Evolutionary conservation across 305 asterid species (phyloP).

Genomic region (Nicotiana rustica): DNA sequence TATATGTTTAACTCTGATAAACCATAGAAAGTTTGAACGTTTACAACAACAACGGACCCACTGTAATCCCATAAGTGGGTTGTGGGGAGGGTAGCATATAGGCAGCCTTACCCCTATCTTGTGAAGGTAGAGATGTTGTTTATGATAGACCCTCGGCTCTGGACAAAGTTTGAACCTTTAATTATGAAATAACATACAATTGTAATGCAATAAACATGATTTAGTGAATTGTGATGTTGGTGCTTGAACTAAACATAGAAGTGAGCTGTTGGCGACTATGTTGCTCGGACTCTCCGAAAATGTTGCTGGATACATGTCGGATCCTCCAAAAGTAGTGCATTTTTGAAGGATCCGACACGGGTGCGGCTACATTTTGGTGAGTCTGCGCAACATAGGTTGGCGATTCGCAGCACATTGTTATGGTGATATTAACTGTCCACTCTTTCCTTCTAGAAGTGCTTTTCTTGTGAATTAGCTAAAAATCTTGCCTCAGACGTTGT

Average conservation of each 20-base stretch:
- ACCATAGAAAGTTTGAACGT: neutral
- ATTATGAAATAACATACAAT: neutral
- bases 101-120: too few species aligned
- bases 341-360: too few species aligned
- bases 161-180: neutral
- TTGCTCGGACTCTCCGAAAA: too few species aligned
- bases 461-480: slow-evolving; percentile 10
- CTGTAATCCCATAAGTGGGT: too few species aligned
- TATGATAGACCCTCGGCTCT: too few species aligned
- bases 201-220: neutral
- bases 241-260: neutral
- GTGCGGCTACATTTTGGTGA: too few species aligned
- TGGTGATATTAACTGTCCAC: neutral
- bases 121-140: too few species aligned
- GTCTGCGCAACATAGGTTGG: neutral
- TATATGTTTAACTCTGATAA: neutral
- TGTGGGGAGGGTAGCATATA: too few species aligned
- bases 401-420: neutral
- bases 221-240: neutral
- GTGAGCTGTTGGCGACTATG: neutral
- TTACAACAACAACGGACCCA: too few species aligned
- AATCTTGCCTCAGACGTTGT: neutral
- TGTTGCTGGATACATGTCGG: too few species aligned
- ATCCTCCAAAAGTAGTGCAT: too few species aligned
- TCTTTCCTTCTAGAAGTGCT: neutral